Evolutionary conservation across 2,329 filamentous ascomycete species (phyloP), one percentile per base, ranked within the genome.

Genomic region (Fusarium sp.): DNA sequence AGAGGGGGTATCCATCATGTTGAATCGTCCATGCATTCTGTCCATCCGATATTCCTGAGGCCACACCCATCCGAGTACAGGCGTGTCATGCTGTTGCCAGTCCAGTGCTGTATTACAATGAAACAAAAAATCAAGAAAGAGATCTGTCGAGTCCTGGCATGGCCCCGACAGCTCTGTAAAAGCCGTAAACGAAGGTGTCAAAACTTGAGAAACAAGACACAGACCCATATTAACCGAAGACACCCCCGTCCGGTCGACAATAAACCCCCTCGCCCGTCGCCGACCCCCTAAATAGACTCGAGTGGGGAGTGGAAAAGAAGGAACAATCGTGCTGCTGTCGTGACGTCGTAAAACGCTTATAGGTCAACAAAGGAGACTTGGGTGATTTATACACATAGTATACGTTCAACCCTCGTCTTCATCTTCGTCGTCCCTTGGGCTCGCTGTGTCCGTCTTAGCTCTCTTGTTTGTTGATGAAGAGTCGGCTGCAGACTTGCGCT

Each of bases 401-500:
- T 69, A 27, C 64, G 60, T 68, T 82, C 80, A 86, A 78, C 84
- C 83, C 65, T 85, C 84, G 50, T 85, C 85, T 37, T 86, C 85
- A 43, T 86, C 85, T n/a, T 85, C 85, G 14, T 85, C 84, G 31
- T 81, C 80, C 54, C 81, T 80, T 59, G 80, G 79, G 66, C 78
- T 82, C 65, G 81, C 79, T 60, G 75, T 75, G 64, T 91, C 89
- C 56, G 91, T 85, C 76, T 86, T 88, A 72, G 88, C 85, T 83
- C 88, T 90, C 82, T 92, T 92, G 77, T 86, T 88, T 33, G 88
- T 84, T 35, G 84, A 84, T 22, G 80, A 81, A 18, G 83, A 84
- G 64, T 84, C 84, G 33, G 84, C 83, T 68, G 90, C 88, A 8
- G 90, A 90, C 82, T 92, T 92, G 77, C 91, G 87, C 83, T 92